Conservation (phyloP, 495 filamentous ascomycete genomes). For the Lentithecium fluviatile region DNA sequence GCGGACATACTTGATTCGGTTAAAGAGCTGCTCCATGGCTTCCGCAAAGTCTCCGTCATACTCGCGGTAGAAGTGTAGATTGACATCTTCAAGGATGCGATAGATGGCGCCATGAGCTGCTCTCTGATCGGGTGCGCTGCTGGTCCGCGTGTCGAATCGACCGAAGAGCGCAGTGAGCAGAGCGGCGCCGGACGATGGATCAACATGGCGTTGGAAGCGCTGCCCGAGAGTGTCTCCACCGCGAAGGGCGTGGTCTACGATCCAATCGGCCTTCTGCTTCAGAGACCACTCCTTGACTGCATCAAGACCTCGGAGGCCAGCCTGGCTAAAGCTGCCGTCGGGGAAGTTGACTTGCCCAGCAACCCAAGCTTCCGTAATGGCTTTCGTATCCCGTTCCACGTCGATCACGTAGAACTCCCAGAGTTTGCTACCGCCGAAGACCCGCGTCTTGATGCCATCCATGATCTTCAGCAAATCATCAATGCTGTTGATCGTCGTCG, state of each 20-base stretch:
- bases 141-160: constrained; percentile 51
- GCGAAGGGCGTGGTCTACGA: constrained; percentile 62
- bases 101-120: constrained; percentile 40
- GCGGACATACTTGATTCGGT: constrained; percentile 88
- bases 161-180: constrained; percentile 70
- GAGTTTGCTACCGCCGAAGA: constrained; percentile 69
- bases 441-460: constrained; percentile 76
- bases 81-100: constrained; percentile 74
- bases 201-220: constrained; percentile 67
- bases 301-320: constrained; percentile 53
- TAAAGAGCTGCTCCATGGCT: constrained; percentile 86
- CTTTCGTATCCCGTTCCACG: constrained; percentile 68
- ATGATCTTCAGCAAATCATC: constrained; percentile 82
- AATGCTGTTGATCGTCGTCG: constrained; percentile 64
- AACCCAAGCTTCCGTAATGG: constrained; percentile 70
- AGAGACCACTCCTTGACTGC: constrained; percentile 56
- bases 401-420: constrained; percentile 94
- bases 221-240: constrained; percentile 73
- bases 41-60: constrained; percentile 81
- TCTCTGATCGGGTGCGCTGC: constrained; percentile 35
- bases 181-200: constrained; percentile 66
- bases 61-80: constrained; percentile 83
- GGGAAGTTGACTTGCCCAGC: constrained; percentile 52
- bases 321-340: constrained; percentile 45
- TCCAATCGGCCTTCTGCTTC: constrained; percentile 60